A percentile compares a stretch with the other conserved stretches of the same genome.
These are phyloP conservation scores for Aureobasidium lini DNA, from an alignment of 2,329 filamentous ascomycete species.

Conservation along the genomic window DNA sequence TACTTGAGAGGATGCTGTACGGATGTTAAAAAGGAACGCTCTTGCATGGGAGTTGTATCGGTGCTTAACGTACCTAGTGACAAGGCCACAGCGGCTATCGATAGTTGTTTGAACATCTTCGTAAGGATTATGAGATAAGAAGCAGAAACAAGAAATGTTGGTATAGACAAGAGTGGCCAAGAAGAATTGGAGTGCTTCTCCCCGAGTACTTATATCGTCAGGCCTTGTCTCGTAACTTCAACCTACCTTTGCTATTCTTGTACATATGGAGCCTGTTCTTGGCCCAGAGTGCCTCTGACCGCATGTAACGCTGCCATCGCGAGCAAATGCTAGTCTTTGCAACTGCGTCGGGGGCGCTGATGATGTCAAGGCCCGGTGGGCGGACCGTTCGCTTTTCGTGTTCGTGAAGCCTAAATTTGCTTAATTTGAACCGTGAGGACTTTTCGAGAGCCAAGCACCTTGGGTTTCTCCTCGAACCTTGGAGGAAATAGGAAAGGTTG, in stretches of 20 bases:
- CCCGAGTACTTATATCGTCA: slow-evolving; percentile 4
- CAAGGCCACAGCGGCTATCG: slow-evolving; percentile 1
- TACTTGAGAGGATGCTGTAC: slow-evolving; percentile 1
- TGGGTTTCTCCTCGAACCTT: neutral
- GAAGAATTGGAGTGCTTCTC: neutral
- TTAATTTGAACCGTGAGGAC: neutral
- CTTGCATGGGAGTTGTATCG: neutral
- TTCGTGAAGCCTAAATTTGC: slow-evolving; percentile 9
- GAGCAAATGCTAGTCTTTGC: neutral
- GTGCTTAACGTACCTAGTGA: neutral
- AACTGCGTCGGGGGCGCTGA: neutral
- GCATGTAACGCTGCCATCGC: slow-evolving; percentile 9
- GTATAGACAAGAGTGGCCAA: neutral
- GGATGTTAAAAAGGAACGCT: neutral
- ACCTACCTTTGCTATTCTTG: slow-evolving; percentile 8
- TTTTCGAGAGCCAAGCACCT: neutral
- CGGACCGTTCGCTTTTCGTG: slow-evolving; percentile 6
- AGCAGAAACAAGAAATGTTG: neutral
- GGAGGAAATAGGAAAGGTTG: neutral
- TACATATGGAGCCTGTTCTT: neutral
- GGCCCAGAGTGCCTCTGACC: neutral
- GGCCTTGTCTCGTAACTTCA: neutral
- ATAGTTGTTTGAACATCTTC: slow-evolving; percentile 10
- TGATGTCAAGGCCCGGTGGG: slow-evolving; percentile 11
- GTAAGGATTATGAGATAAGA: neutral